phyloP scores from a whole-genome alignment of 306 rosid species.

The Quercus wislizeni region DNA sequence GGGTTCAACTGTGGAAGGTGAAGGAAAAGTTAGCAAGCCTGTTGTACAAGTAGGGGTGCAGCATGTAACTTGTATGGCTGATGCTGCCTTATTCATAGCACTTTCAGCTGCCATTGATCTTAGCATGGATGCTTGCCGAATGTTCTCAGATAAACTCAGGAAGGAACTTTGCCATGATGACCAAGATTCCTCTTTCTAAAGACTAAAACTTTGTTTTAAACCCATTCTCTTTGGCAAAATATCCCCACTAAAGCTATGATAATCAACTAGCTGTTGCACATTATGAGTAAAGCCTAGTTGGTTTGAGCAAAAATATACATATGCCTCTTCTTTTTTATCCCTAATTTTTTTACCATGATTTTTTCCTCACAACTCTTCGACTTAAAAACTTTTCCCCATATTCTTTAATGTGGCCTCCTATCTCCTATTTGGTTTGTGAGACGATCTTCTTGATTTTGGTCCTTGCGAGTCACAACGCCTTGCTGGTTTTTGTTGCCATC shows the following conservation, averaged over 20 bases:
- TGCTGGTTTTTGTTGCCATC: slow-evolving; percentile 19
- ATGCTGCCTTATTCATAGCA: slow-evolving; percentile 85
- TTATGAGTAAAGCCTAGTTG: slow-evolving; percentile 13
- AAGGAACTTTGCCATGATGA: slow-evolving; percentile 79
- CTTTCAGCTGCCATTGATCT: slow-evolving; percentile 93
- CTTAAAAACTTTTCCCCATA: slow-evolving; percentile 12
- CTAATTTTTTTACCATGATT: slow-evolving; percentile 7
- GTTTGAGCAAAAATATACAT: slow-evolving; percentile 43
- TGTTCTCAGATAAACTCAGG: slow-evolving; percentile 79
- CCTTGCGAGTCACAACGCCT: slow-evolving; percentile 21
- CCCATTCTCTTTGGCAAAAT: neutral
- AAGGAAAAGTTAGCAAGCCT: slow-evolving; percentile 80
- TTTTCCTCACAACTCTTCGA: neutral
- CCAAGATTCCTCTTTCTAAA: slow-evolving; percentile 37
- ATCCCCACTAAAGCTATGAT: slow-evolving; percentile 41
- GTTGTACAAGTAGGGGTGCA: slow-evolving; percentile 78
- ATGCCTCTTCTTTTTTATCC: neutral
- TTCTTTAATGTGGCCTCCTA: slow-evolving; percentile 17
- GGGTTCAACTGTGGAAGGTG: slow-evolving; percentile 85
- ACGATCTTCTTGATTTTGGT: slow-evolving; percentile 7
- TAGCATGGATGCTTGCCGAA: slow-evolving; percentile 92
- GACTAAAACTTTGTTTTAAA: neutral
- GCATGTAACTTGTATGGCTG: slow-evolving; percentile 92
- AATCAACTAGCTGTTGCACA: slow-evolving; percentile 28
- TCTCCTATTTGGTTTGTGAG: slow-evolving; percentile 24